Evolutionary conservation across 768 basidiomycete genomes (phyloP).

Genomic region (Termitomyces sp.): DNA sequence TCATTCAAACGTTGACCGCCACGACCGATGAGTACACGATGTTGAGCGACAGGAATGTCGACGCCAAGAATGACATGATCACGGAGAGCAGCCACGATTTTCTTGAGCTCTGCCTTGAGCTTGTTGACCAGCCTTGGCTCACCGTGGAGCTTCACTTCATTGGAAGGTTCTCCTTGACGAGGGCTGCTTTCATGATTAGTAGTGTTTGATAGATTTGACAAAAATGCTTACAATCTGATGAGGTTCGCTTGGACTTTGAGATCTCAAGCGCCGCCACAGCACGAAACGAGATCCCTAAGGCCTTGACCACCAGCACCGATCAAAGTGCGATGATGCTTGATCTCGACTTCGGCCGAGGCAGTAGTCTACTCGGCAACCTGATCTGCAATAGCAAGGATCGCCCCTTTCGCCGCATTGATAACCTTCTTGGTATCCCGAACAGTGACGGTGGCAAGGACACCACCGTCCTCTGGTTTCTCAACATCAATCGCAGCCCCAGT

Average conservation of each 20-base stretch:
- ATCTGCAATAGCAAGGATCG: constrained; percentile 78
- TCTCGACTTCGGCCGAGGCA: constrained; percentile 66
- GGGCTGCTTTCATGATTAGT: constrained; percentile 48
- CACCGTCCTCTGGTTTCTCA: constrained; percentile 63
- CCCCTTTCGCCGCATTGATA: constrained; percentile 78
- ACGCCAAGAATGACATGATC: constrained; percentile 85
- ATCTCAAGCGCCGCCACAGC: constrained; percentile 83
- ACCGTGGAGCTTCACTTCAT: constrained; percentile 91
- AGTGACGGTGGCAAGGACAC: constrained; percentile 56
- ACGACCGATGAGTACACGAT: constrained; percentile 89
- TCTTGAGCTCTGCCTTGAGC: constrained; percentile 84
- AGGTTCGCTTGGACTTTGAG: constrained; percentile 78
- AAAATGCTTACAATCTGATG: constrained; percentile 74
- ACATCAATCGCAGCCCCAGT: constrained; percentile 90
- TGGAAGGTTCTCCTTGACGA: constrained; percentile 75
- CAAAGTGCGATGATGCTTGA: constrained; percentile 81
- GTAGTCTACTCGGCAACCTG: constrained; percentile 81
- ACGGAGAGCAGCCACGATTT: constrained; percentile 55
- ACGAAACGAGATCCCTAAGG: constrained; percentile 74
- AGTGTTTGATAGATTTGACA: not conserved
- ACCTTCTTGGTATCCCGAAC: constrained; percentile 85
- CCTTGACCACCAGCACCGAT: constrained; percentile 93
- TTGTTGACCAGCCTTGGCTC: constrained; percentile 79
- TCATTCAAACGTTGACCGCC: constrained; percentile 88
- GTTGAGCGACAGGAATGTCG: constrained; percentile 73